Base-by-base conservation (phyloP, 768 basidiomycete genomes). In the Tubosaeta sp. region DNA sequence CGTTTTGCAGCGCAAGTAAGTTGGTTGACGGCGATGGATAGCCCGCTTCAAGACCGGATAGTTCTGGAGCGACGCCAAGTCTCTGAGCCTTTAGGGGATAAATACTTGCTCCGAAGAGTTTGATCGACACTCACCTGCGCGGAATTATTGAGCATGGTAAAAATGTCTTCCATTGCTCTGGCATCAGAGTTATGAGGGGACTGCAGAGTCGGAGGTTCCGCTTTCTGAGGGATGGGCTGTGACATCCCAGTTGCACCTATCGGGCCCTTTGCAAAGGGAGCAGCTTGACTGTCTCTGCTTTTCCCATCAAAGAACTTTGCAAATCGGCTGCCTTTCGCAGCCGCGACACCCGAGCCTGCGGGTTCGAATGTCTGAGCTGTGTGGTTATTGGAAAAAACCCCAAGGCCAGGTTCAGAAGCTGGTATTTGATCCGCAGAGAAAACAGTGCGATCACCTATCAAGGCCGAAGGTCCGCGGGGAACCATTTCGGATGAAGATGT, bases 301-400 rank as follows among this genome's bases (percentile, higher is more conserved):
- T 88, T 90, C n/a, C 78, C 78, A 59, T 91, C 89, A 57, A 91
- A 92, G 68, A 91, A 90, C 65, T 91, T 92, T 31, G 88, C 90
- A 65, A 91, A 87, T 34, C 90, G 83, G 64, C 89, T 91, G 37
- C 89, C 89, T 66, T 85, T 89, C 25, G 75, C 76, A 31, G 74
- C 71, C 13, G 80, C 74, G 62, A 79, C 73, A 31, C 78, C 75
- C 26, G 75, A 74, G 25, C 72, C 72, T 47, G 63, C 66, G 43
- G 65, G 56, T 45, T 69, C 67, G 14, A 67, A 65, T 7, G 61
- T 43, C 39, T 55, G 65, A 25, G 45, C 32, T 16, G 53, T 17
- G 32, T 55, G 53, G 26, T 25, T 59, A 43, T 50, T 56, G 37
- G 55, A 52, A 56, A 64, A 57, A 0, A 53, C 60, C 26, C 58